A percentile compares a stretch with the other conserved stretches of the same genome.
These are phyloP conservation scores for Evansstolkia leycettana DNA, from an alignment of 495 filamentous ascomycete species.

Conservation along the genomic window DNA sequence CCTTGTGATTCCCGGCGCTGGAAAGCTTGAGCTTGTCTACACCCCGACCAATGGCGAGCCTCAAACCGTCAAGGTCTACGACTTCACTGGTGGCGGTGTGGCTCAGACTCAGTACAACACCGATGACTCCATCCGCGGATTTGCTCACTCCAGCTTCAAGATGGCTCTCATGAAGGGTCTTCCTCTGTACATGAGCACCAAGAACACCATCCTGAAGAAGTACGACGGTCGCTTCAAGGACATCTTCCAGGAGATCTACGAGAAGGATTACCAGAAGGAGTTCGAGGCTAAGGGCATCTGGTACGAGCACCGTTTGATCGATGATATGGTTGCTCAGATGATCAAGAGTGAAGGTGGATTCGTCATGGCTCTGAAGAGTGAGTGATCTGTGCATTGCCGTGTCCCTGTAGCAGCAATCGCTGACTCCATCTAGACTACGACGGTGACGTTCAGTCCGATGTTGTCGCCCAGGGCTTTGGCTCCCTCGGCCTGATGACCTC, in stretches of 20 bases:
- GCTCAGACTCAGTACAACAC: conserved; percentile 97
- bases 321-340: conserved; percentile 99
- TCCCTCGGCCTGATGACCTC: conserved; percentile 98
- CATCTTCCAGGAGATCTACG: conserved; percentile 96
- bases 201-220: conserved; percentile 98
- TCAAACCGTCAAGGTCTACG: conserved; percentile 76
- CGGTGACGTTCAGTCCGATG: conserved; percentile 96
- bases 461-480: conserved; percentile 95
- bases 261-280: conserved; percentile 69
- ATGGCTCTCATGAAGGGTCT: conserved; percentile 74
- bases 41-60: conserved; percentile 75
- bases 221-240: conserved; percentile 99
- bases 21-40: conserved; percentile 87
- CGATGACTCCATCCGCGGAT: conserved; percentile 82
- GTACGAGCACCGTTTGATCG: conserved; percentile 98
- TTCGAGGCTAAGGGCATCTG: conserved; percentile 90
- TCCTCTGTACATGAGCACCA: conserved; percentile 97
- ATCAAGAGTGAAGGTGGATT: conserved; percentile 93
- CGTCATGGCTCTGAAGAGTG: conserved; percentile 96
- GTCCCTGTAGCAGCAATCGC: background rate
- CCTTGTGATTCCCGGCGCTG: conserved; percentile 63
- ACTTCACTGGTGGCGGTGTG: conserved; percentile 82
- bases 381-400: conserved; percentile 20
- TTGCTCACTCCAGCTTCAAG: conserved; percentile 94
- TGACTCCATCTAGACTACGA: conserved; percentile 67